phyloP scores from a whole-genome alignment of 2,329 filamentous ascomycete species.

The Arthrinium phaeospermum region DNA sequence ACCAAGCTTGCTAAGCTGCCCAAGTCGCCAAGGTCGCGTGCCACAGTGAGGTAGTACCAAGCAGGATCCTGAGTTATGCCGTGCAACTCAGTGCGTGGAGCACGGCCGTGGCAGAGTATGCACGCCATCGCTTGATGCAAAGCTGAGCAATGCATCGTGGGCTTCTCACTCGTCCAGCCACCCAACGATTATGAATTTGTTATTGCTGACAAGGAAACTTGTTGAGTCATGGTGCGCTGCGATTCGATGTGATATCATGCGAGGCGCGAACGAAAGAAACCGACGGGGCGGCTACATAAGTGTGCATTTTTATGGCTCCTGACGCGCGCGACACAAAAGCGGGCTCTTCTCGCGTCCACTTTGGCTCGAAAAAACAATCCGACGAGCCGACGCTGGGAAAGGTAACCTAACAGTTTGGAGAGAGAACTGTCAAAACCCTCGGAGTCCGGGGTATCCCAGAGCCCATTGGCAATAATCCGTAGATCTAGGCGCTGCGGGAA shows the following conservation, averaged over 20 bases:
- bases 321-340: neutral
- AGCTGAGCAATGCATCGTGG: neutral
- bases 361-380: neutral
- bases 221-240: neutral
- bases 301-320: neutral
- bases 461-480: neutral
- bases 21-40: neutral
- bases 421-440: neutral
- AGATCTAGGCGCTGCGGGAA: conserved; percentile 3
- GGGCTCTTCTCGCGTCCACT: neutral
- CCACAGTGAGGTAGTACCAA: neutral
- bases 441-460: conserved; percentile 3
- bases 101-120: neutral
- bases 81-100: neutral
- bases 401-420: neutral
- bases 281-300: neutral
- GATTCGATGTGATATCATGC: neutral
- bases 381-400: neutral
- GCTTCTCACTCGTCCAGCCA: neutral
- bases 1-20: too few species aligned
- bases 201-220: neutral
- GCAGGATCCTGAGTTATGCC: neutral
- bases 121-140: neutral
- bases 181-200: neutral
- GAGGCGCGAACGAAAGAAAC: neutral